Evolutionary conservation across 257 asterid species (phyloP).

Genomic region (Pogostemon cablin): DNA sequence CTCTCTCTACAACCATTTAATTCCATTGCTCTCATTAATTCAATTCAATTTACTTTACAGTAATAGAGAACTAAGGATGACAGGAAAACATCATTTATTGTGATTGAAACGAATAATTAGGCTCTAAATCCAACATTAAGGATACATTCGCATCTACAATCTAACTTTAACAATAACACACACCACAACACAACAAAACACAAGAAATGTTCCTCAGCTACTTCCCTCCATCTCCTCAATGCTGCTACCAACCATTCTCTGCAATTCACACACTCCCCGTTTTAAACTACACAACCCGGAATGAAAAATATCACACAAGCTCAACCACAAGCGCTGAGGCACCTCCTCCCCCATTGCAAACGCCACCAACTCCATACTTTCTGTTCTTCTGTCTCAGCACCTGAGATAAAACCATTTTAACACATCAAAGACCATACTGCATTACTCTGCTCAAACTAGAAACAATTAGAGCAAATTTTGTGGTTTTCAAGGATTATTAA

Average conservation of each 20-base stretch:
- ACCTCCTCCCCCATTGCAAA: slow-evolving; percentile 99
- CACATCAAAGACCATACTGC: slow-evolving; percentile 5
- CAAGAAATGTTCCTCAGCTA: slow-evolving; percentile 28
- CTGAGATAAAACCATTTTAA: slow-evolving; percentile 39
- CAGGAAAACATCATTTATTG: slow-evolving; percentile 24
- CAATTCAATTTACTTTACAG: too few species aligned
- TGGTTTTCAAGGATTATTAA: slow-evolving; percentile 1
- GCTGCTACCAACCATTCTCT: slow-evolving; percentile 22
- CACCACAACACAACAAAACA: slow-evolving; percentile 10
- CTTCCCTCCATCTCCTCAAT: slow-evolving; percentile 24
- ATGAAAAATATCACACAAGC: slow-evolving; percentile 51
- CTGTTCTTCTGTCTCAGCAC: slow-evolving; percentile 85
- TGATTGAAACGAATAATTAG: background rate
- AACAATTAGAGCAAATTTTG: too few species aligned
- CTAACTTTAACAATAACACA: slow-evolving; percentile 20
- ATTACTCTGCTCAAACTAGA: background rate
- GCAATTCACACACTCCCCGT: background rate
- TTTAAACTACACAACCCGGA: background rate
- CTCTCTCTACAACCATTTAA: too few species aligned
- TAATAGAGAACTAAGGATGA: background rate
- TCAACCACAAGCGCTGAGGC: slow-evolving; percentile 93
- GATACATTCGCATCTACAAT: slow-evolving; percentile 32
- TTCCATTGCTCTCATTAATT: too few species aligned
- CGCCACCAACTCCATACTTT: slow-evolving; percentile 84
- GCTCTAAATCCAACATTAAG: background rate